Evolutionary conservation across 768 basidiomycete species (phyloP).

Genomic region (Neoboletus subvelutipes): DNA sequence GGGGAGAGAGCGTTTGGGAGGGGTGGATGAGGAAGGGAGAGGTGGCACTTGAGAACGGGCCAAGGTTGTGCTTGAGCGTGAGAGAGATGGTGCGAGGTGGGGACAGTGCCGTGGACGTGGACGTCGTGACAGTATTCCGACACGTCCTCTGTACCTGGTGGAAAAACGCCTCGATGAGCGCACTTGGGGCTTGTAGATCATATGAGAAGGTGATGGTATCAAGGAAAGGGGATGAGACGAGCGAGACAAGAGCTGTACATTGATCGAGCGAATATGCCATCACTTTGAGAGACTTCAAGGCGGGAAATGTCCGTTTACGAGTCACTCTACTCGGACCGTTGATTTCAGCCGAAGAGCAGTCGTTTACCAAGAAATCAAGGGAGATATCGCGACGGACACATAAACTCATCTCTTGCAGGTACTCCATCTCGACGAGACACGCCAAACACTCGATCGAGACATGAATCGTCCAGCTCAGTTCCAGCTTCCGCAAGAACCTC

Average conservation of each 20-base stretch:
- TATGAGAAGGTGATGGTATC: conserved; percentile 26
- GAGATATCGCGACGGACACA: conserved; percentile 20
- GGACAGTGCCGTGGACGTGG: neutral
- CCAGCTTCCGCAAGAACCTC: conserved; percentile 22
- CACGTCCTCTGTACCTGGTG: conserved; percentile 23
- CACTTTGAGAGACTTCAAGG: conserved; percentile 26
- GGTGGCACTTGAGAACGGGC: conserved; percentile 17
- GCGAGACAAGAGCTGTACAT: conserved; percentile 27
- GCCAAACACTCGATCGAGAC: conserved; percentile 24
- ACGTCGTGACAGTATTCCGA: neutral
- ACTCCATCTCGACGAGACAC: conserved; percentile 20
- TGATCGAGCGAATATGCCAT: conserved; percentile 26
- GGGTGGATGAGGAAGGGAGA: conserved; percentile 26
- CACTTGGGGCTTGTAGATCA: conserved; percentile 25
- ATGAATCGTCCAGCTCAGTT: conserved; percentile 25
- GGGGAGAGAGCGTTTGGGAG: conserved; percentile 24
- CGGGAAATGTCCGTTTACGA: conserved; percentile 19
- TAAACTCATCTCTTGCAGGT: conserved; percentile 26
- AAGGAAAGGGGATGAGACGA: conserved; percentile 25
- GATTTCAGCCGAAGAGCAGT: conserved; percentile 1
- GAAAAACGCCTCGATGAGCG: conserved; percentile 24
- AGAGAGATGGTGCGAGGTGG: conserved; percentile 18
- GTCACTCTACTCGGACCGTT: neutral
- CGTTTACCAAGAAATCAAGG: conserved; percentile 12
- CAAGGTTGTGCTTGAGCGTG: conserved; percentile 29